Conservation (phyloP, 495 filamentous ascomycete species). For the Aeminium ludgeri region DNA sequence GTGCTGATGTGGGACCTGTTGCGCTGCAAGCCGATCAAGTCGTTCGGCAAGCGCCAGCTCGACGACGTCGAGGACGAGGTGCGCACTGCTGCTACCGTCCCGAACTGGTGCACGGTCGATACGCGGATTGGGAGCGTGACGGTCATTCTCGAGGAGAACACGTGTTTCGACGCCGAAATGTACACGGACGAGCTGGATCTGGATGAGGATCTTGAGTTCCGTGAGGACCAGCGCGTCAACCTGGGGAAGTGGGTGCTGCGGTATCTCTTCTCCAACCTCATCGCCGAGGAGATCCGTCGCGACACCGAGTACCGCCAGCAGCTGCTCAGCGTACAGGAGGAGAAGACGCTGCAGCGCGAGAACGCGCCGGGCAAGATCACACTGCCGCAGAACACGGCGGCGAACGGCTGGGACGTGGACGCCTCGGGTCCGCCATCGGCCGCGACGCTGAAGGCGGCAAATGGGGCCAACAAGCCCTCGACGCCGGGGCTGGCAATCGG, state of each 20-base stretch:
- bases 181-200: conserved; percentile 77
- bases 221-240: conserved; percentile 93
- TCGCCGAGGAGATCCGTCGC: conserved; percentile 72
- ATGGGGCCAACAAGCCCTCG: conserved; percentile 38
- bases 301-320: conserved; percentile 56
- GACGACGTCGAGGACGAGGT: conserved; percentile 81
- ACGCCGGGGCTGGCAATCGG: conserved; percentile 68
- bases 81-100: conserved; percentile 74
- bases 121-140: conserved; percentile 80
- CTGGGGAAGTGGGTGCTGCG: conserved; percentile 93
- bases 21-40: conserved; percentile 67
- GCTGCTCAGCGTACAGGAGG: conserved; percentile 38
- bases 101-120: conserved; percentile 91
- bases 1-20: conserved; percentile 86
- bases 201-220: conserved; percentile 57
- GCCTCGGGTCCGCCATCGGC: conserved; percentile 34
- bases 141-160: conserved; percentile 81
- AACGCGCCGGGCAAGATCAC: conserved; percentile 51
- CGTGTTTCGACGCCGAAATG: conserved; percentile 94
- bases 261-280: conserved; percentile 76
- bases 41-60: conserved; percentile 81
- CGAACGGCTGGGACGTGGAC: conserved; percentile 28
- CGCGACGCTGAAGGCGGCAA: conserved; percentile 48
- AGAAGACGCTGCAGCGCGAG: conserved; percentile 37
- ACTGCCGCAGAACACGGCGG: conserved; percentile 33